Base-by-base conservation (phyloP, 768 basidiomycete genomes). In the Lactarius sp. region DNA sequence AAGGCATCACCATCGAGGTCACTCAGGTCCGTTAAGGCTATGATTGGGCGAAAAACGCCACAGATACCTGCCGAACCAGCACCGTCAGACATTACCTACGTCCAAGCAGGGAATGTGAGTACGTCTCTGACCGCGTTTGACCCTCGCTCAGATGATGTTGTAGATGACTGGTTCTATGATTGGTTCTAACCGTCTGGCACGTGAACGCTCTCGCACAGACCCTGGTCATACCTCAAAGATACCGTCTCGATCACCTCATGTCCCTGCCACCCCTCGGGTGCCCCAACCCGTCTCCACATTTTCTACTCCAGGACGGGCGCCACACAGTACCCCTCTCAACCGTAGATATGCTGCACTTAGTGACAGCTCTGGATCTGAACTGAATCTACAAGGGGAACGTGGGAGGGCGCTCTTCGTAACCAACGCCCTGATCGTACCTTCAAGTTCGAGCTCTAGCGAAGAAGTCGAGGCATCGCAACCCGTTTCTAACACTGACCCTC, bases 191-290 rank as follows among this genome's bases (percentile, higher is more conserved):
- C 44, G 52, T 58, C 27, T 56, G 4, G 44, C 44, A 6, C 68
- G 60, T 51, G 68, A 67, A 27, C 61, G 68, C 42, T 68, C 68
- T 46, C 56, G 66, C 10, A 68, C 68, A 18, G 68, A 68, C 36
- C 68, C 68, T 22, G 68, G 68, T 7, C 61, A 61, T 42, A 50
- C 44, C 49, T 66, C 65, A 10, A 62, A 31, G 52, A 67, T 67
- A 42, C 66, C 66, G 5, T 65, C 63, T 36, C 58, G 58, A 2
- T 56, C 64, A 27, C 55, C 60, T 34, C 39, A 52, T 59, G 34
- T 58, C 27, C 60, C 16, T 6, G 18, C 54, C 6, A 60, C 65
- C 4, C 53, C 67, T 58, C 67, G 65, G 33, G n/a, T 60, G 4
- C 53, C 63, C 46, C 67, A 56, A 13, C 56, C 56, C 2, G 39